These are phyloP conservation scores for Thraustochytrium sp. DNA, from an alignment of 352 stramenopile species.

Conservation along the genomic window DNA sequence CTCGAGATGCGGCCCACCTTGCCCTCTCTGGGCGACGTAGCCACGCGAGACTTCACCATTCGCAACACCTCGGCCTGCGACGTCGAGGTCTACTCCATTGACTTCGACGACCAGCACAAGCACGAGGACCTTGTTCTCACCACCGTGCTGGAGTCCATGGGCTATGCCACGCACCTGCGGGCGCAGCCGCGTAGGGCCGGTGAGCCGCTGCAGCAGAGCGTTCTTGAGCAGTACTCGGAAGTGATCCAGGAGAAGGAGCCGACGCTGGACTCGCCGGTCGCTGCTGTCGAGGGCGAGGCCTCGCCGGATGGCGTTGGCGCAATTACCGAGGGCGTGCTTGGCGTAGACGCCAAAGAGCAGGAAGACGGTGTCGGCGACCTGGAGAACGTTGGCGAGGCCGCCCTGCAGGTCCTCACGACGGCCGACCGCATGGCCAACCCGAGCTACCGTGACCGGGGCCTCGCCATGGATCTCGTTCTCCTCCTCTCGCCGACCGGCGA, in stretches of 20 bases:
- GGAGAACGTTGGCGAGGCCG: constrained; percentile 28
- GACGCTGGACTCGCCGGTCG: background rate
- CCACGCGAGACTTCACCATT: constrained; percentile 64
- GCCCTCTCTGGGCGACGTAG: constrained; percentile 55
- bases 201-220: constrained; percentile 59
- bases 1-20: constrained; percentile 77
- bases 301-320: background rate
- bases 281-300: background rate
- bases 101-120: constrained; percentile 60
- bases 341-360: constrained; percentile 45
- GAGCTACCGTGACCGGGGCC: constrained; percentile 16
- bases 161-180: constrained; percentile 63
- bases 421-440: background rate
- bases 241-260: constrained; percentile 24
- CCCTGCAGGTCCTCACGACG: background rate
- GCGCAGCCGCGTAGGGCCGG: constrained; percentile 55
- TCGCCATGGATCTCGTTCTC: constrained; percentile 47
- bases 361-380: background rate
- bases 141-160: constrained; percentile 57
- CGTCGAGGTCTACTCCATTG: constrained; percentile 71
- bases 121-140: constrained; percentile 74
- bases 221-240: constrained; percentile 49
- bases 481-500: no score
- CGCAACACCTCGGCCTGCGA: constrained; percentile 75
- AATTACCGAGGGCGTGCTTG: constrained; percentile 46